phyloP scores from a whole-genome alignment of 1,284 basidiomycete species.

The Gymnopus androsaceus region DNA sequence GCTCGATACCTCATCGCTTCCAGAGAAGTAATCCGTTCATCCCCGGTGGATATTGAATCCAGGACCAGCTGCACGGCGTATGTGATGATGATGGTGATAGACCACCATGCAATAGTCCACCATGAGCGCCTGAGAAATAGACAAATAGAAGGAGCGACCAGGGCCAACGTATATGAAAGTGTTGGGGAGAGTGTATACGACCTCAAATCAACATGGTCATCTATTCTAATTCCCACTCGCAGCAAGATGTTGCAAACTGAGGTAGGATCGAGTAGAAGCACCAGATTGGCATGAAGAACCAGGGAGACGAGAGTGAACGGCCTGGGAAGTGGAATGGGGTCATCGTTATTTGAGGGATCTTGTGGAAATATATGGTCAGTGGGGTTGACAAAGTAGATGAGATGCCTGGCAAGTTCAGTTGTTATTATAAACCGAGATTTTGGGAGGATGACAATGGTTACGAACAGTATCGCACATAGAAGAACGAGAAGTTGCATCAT shows the following conservation, averaged over 20 bases:
- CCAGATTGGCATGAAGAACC: slow-evolving; percentile 48
- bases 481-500: slow-evolving; percentile 26
- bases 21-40: slow-evolving; percentile 48
- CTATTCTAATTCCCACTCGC: slow-evolving; percentile 18
- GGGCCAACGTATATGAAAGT: slow-evolving; percentile 44
- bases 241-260: slow-evolving; percentile 20
- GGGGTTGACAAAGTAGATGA: slow-evolving; percentile 40
- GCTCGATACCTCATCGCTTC: slow-evolving; percentile 56
- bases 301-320: slow-evolving; percentile 46
- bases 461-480: slow-evolving; percentile 49
- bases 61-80: slow-evolving; percentile 46
- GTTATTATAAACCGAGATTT: slow-evolving; percentile 1
- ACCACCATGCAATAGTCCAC: slow-evolving; percentile 57
- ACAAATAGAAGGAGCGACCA: slow-evolving; percentile 49
- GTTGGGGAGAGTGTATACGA: slow-evolving; percentile 42
- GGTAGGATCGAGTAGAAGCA: slow-evolving; percentile 38
- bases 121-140: slow-evolving; percentile 48
- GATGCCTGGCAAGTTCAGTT: slow-evolving; percentile 35
- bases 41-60: slow-evolving; percentile 42
- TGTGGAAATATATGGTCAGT: slow-evolving; percentile 45
- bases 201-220: slow-evolving; percentile 27
- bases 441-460: slow-evolving; percentile 5
- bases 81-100: slow-evolving; percentile 41
- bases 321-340: slow-evolving; percentile 40
- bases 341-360: slow-evolving; percentile 14